phyloP scores from a whole-genome alignment of 2,329 filamentous ascomycete genomes.

The Apiospora arundinis region DNA sequence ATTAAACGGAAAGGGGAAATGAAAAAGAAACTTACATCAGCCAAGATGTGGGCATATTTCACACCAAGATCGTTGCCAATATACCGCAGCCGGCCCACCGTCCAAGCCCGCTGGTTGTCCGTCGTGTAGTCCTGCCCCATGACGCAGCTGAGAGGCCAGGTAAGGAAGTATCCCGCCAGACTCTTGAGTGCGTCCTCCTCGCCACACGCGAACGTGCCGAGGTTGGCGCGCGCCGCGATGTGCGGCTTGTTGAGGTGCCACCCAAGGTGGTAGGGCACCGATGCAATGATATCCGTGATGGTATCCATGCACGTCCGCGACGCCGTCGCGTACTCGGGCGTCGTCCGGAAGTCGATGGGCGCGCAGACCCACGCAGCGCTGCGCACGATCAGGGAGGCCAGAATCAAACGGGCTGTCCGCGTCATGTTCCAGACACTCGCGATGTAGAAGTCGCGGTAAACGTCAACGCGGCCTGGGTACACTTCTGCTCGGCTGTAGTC shows the following conservation, averaged over 20 bases:
- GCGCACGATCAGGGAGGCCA: conserved; percentile 62
- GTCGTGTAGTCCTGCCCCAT: conserved; percentile 64
- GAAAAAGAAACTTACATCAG: conserved; percentile 50
- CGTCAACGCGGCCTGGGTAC: conserved; percentile 65
- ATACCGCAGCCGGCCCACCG: conserved; percentile 57
- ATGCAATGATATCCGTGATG: conserved; percentile 65
- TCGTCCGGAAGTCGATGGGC: conserved; percentile 67
- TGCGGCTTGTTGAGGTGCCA: conserved; percentile 58
- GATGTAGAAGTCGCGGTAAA: conserved; percentile 65
- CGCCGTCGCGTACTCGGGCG: conserved; percentile 64
- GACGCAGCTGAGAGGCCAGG: conserved; percentile 63
- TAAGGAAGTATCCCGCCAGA: conserved; percentile 64
- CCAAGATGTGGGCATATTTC: conserved; percentile 62
- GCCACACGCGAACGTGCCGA: conserved; percentile 56
- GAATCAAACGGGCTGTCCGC: conserved; percentile 59
- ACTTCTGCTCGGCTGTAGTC: conserved; percentile 61
- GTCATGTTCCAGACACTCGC: conserved; percentile 64
- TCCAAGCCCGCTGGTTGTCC: conserved; percentile 63
- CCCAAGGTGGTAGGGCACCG: conserved; percentile 66
- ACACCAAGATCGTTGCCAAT: conserved; percentile 64
- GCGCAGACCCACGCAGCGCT: conserved; percentile 66
- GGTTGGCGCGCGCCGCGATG: conserved; percentile 46
- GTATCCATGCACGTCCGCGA: conserved; percentile 57
- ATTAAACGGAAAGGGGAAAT: conserved; percentile 21
- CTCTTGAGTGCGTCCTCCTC: conserved; percentile 58